A percentile compares a stretch with the other conserved stretches of the same genome.
Evolutionary conservation across 495 filamentous ascomycete genomes (phyloP).

Genomic region (Tricharina praecox): DNA sequence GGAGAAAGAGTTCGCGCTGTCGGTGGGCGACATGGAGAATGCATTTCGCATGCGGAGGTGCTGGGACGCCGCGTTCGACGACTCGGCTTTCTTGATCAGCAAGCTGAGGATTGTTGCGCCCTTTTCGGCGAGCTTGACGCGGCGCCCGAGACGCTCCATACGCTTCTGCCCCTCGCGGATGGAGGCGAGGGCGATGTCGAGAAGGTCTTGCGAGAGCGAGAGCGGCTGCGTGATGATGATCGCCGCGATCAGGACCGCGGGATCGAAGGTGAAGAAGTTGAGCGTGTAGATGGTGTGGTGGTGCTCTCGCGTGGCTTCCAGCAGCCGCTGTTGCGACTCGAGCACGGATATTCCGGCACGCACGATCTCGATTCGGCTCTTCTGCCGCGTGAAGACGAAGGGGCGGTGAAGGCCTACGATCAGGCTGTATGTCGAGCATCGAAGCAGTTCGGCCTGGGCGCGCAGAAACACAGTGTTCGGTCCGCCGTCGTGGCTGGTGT

Average conservation of each 20-base stretch:
- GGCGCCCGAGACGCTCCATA: constrained; percentile 18
- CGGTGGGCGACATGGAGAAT: neutral
- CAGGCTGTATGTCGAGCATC: constrained; percentile 35
- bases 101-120: constrained; percentile 21
- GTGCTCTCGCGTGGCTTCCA: constrained; percentile 33
- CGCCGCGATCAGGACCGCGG: constrained; percentile 42
- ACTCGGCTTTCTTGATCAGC: constrained; percentile 21
- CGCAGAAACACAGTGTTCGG: constrained; percentile 42
- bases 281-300: constrained; percentile 36
- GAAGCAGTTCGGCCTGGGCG: constrained; percentile 31
- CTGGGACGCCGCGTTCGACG: constrained; percentile 13
- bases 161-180: constrained; percentile 15
- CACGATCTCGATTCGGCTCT: constrained; percentile 36
- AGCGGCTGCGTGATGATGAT: constrained; percentile 27
- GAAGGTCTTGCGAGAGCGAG: constrained; percentile 15
- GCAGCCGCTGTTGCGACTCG: constrained; percentile 36
- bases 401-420: constrained; percentile 46
- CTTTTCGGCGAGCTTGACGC: constrained; percentile 24
- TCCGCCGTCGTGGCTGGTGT: constrained; percentile 36
- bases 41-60: neutral
- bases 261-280: constrained; percentile 37
- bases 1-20: neutral
- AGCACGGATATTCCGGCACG: constrained; percentile 40
- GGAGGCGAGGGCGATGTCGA: constrained; percentile 16
- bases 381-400: constrained; percentile 42